These are phyloP conservation scores for Staphylotrichum tortipilum DNA, from an alignment of 495 filamentous ascomycete genomes.

Conservation along the genomic window DNA sequence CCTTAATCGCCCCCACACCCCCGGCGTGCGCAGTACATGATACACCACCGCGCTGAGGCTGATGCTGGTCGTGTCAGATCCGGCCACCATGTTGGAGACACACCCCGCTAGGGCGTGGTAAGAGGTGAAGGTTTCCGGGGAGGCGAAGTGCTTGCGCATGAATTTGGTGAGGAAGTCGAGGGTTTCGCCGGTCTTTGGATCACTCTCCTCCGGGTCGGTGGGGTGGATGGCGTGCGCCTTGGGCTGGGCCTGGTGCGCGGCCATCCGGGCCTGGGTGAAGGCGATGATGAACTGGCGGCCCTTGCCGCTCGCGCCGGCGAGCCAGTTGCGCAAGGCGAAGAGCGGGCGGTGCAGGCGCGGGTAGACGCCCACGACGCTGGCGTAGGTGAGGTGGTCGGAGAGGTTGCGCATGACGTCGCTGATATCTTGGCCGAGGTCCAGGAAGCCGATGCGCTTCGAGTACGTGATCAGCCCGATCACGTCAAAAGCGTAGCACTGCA, in stretches of 20 bases:
- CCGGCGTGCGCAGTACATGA: constrained; percentile 34
- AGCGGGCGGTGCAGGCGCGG: constrained; percentile 36
- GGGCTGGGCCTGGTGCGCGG: not conserved
- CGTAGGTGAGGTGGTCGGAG: constrained; percentile 25
- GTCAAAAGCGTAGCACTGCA: constrained; percentile 53
- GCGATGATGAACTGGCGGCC: not conserved
- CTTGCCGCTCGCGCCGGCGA: not conserved
- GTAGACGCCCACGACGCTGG: not conserved
- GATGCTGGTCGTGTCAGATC: constrained; percentile 49
- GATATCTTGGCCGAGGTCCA: constrained; percentile 44
- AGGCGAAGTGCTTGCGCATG: not conserved
- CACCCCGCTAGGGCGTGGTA: not conserved
- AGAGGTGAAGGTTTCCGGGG: not conserved
- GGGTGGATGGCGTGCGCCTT: not conserved
- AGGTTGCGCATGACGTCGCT: constrained; percentile 32
- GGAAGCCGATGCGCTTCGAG: constrained; percentile 45
- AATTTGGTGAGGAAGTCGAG: constrained; percentile 1
- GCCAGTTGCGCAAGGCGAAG: constrained; percentile 17
- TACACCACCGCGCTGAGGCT: constrained; percentile 44
- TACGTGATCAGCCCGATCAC: constrained; percentile 52
- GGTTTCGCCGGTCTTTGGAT: not conserved
- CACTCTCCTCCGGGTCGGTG: not conserved
- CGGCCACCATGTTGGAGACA: constrained; percentile 44
- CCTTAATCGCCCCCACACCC: constrained; percentile 31
- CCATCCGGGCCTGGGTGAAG: not conserved